phyloP scores from a whole-genome alignment of 2,329 filamentous ascomycete genomes.

The Claviceps sp. region DNA sequence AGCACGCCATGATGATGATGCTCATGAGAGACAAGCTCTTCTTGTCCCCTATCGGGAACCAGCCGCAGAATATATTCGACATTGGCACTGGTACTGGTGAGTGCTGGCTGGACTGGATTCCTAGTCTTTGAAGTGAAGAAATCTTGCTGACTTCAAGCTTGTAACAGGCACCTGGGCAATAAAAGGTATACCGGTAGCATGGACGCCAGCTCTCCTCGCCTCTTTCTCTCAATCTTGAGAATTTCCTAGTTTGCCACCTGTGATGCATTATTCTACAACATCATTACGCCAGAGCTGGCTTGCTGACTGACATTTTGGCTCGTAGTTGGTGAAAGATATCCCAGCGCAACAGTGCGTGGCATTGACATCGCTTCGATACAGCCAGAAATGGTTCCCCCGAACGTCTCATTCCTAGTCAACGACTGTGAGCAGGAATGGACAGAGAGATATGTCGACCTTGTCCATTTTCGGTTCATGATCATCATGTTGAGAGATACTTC shows the following conservation, averaged over 20 bases:
- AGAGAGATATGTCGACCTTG: conserved; percentile 14
- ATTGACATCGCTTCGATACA: conserved; percentile 28
- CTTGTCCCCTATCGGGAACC: conserved; percentile 25
- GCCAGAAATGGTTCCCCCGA: conserved; percentile 25
- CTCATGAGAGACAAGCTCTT: conserved; percentile 23
- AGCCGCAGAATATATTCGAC: conserved; percentile 24
- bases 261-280: no score
- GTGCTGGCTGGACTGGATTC: background rate
- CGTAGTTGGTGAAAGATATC: conserved; percentile 15
- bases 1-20: conserved; percentile 24
- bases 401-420: conserved; percentile 25
- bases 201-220: background rate
- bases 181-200: conserved; percentile 1
- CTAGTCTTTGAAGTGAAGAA: background rate
- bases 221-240: background rate
- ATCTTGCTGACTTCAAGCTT: background rate
- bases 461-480: conserved; percentile 16
- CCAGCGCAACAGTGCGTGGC: conserved; percentile 23
- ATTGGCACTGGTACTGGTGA: conserved; percentile 20
- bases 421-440: conserved; percentile 21
- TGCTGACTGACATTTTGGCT: background rate
- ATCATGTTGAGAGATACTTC: conserved; percentile 9
- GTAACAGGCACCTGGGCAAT: conserved; percentile 8
- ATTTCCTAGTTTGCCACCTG: no score
- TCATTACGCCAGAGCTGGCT: background rate